Conservation (phyloP, 177 flowering plant genomes). For the Vitis hybrid region DNA sequence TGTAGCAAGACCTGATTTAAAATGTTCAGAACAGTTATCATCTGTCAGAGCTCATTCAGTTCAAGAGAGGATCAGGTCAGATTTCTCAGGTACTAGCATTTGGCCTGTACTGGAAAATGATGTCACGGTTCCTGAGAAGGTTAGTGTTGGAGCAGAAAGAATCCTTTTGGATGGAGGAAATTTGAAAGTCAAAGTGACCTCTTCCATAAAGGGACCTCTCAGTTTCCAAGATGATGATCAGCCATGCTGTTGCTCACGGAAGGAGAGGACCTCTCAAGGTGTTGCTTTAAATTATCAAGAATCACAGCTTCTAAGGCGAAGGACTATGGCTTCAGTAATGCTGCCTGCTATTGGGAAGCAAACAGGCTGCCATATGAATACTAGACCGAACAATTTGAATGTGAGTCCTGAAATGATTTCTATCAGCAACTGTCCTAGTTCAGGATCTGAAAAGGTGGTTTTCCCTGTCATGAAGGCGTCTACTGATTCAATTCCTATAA, state of each 20-base stretch:
- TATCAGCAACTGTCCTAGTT: slow-evolving; percentile 15
- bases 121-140: slow-evolving; percentile 15
- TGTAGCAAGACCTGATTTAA: slow-evolving; percentile 23
- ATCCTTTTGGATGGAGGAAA: slow-evolving; percentile 17
- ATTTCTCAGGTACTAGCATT: slow-evolving; percentile 15
- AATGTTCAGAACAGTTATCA: slow-evolving; percentile 19
- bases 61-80: slow-evolving; percentile 22
- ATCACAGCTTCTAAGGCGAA: slow-evolving; percentile 36
- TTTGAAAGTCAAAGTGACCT: slow-evolving; percentile 12
- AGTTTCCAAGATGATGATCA: slow-evolving; percentile 33
- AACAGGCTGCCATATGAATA: slow-evolving; percentile 10
- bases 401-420: slow-evolving; percentile 24
- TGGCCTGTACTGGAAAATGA: slow-evolving; percentile 22
- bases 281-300: slow-evolving; percentile 36
- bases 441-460: slow-evolving; percentile 24
- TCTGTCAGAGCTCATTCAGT: slow-evolving; percentile 14
- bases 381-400: slow-evolving; percentile 14
- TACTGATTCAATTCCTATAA: slow-evolving; percentile 15
- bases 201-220: slow-evolving; percentile 27
- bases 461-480: slow-evolving; percentile 23
- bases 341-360: slow-evolving; percentile 31
- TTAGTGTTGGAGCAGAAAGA: slow-evolving; percentile 24
- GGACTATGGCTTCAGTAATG: slow-evolving; percentile 23
- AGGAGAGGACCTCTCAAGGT: slow-evolving; percentile 38
- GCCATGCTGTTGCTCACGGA: slow-evolving; percentile 59